Conservation (phyloP, 2,329 filamentous ascomycete species). For the Colletotrichum spaethianum region DNA sequence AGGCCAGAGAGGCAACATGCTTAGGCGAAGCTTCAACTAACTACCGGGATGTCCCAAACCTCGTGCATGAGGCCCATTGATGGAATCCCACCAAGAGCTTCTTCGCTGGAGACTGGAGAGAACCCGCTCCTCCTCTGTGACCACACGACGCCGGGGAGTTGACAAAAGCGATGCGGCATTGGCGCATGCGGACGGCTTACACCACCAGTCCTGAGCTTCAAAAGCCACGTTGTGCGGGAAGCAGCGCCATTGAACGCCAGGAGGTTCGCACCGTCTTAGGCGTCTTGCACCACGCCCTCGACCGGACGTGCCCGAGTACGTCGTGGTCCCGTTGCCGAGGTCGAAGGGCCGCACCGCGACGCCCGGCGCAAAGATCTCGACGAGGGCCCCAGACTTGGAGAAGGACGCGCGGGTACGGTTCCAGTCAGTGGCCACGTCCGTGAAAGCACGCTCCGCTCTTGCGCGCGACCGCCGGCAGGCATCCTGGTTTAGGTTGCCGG, state of each 20-base stretch:
- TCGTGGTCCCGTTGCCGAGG: conserved; percentile 48
- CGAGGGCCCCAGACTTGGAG: conserved; percentile 61
- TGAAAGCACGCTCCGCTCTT: conserved; percentile 62
- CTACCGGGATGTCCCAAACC: background rate
- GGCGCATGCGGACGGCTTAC: conserved; percentile 7
- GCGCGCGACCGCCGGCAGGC: conserved; percentile 60
- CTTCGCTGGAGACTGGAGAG: background rate
- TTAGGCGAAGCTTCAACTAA: no score
- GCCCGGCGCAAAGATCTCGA: conserved; percentile 35
- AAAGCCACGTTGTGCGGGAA: background rate
- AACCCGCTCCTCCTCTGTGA: background rate
- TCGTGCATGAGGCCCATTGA: background rate
- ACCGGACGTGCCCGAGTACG: conserved; percentile 63
- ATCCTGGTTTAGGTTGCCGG: conserved; percentile 61
- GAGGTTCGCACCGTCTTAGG: conserved; percentile 62
- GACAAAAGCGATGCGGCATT: background rate
- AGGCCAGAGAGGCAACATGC: background rate
- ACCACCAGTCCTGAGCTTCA: conserved; percentile 7
- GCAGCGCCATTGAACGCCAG: conserved; percentile 68
- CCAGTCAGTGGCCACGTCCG: conserved; percentile 64
- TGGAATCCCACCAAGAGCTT: background rate
- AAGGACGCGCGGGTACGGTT: conserved; percentile 58
- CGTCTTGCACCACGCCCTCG: conserved; percentile 57
- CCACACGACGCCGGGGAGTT: background rate
- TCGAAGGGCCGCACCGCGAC: background rate